A percentile compares a stretch with the other conserved stretches of the same genome.
These are phyloP conservation scores for Acephala macrosclerotiorum DNA, from an alignment of 2,329 filamentous ascomycete species.

Conservation along the genomic window DNA sequence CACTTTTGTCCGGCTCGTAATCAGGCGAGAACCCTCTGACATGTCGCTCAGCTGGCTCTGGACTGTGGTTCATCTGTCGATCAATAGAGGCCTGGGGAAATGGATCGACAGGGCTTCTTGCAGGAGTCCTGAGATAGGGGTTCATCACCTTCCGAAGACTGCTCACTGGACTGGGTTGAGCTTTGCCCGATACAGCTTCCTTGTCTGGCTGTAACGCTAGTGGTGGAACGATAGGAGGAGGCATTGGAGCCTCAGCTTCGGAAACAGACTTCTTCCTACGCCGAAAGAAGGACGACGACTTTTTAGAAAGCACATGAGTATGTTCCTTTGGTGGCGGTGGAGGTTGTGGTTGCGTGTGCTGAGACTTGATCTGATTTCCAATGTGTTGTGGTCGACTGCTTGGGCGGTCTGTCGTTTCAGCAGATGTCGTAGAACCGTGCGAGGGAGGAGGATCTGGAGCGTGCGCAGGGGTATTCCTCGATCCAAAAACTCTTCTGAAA, in stretches of 20 bases:
- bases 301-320: conserved; percentile 72
- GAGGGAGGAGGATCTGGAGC: conserved; percentile 43
- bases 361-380: conserved; percentile 55
- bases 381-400: conserved; percentile 52
- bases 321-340: conserved; percentile 41
- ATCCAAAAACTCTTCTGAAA: conserved; percentile 87
- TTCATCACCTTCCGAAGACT: conserved; percentile 89
- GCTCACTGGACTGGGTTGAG: conserved; percentile 68
- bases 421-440: conserved; percentile 46
- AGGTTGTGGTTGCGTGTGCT: conserved; percentile 35
- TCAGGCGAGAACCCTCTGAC: conserved; percentile 75
- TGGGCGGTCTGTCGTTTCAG: conserved; percentile 49
- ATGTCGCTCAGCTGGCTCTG: conserved; percentile 32
- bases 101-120: conserved; percentile 33
- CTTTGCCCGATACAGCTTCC: conserved; percentile 37
- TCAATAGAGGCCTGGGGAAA: conserved; percentile 30
- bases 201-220: conserved; percentile 37
- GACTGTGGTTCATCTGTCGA: conserved; percentile 34
- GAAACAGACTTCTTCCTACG: conserved; percentile 89
- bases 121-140: conserved; percentile 67
- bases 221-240: conserved; percentile 53
- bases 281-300: conserved; percentile 93
- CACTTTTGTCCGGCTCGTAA: conserved; percentile 75
- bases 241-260: conserved; percentile 67
- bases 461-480: conserved; percentile 57